Percentiles rank a stretch among this genome's conserved stretches.
These are phyloP conservation scores for Rhododendron kiyosumense DNA, from an alignment of 148 eudicot genomes.

Conservation along the genomic window DNA sequence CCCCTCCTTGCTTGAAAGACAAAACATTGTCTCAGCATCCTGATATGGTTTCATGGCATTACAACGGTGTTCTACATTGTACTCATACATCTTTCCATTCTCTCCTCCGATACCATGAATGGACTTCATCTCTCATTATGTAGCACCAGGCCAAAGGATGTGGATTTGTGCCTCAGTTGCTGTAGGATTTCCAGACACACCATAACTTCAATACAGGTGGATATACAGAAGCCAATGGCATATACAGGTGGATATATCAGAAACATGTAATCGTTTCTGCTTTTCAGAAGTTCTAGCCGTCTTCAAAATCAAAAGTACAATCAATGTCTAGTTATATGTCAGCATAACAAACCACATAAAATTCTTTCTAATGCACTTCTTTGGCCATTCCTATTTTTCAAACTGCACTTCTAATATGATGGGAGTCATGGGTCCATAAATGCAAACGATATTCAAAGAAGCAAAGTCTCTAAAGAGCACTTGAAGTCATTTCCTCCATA, in stretches of 20 bases:
- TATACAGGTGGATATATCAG: background rate
- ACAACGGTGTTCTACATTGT: background rate
- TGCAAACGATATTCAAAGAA: background rate
- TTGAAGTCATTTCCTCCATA: background rate
- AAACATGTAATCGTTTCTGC: background rate
- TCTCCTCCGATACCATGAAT: background rate
- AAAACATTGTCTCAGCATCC: background rate
- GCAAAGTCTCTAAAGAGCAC: background rate
- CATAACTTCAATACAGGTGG: background rate
- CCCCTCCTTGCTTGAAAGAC: background rate
- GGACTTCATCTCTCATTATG: background rate
- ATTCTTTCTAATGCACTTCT: background rate
- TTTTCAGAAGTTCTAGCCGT: background rate
- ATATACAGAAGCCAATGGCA: background rate
- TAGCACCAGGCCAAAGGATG: background rate
- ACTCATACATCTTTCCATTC: background rate
- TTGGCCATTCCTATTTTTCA: background rate
- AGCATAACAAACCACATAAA: background rate
- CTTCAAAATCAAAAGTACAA: background rate
- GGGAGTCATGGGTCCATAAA: background rate
- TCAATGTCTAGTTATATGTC: background rate
- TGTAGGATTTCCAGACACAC: constrained; percentile 4
- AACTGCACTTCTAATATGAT: background rate
- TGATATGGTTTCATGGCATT: background rate
- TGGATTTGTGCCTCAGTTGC: background rate